phyloP scores from a whole-genome alignment of 768 basidiomycete species.

The Serendipita sp. region DNA sequence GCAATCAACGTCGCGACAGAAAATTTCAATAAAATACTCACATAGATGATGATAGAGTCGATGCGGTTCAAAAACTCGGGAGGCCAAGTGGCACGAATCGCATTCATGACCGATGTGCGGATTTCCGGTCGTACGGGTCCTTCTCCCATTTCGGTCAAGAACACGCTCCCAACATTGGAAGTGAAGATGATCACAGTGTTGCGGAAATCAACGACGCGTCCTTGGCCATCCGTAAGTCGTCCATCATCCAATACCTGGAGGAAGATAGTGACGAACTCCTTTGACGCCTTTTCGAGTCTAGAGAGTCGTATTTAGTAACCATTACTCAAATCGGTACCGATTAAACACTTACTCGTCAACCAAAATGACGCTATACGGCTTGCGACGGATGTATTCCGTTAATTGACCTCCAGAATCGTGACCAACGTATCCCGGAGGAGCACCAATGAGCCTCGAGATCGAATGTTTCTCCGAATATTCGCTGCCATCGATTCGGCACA shows the following conservation, averaged over 20 bases:
- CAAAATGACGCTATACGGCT: slow-evolving; percentile 74
- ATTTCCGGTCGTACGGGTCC: slow-evolving; percentile 50
- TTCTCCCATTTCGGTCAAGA: slow-evolving; percentile 57
- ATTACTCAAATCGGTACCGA: not conserved
- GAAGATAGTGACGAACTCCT: slow-evolving; percentile 54
- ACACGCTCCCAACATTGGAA: slow-evolving; percentile 72
- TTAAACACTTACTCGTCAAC: slow-evolving; percentile 41
- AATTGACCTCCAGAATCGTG: slow-evolving; percentile 81
- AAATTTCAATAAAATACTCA: slow-evolving; percentile 19
- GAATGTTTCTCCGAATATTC: slow-evolving; percentile 82
- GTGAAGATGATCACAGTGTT: slow-evolving; percentile 94
- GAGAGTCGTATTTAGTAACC: slow-evolving; percentile 19
- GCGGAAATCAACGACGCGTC: slow-evolving; percentile 72
- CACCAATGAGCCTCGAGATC: slow-evolving; percentile 50
- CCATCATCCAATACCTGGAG: slow-evolving; percentile 87
- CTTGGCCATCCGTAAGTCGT: slow-evolving; percentile 81
- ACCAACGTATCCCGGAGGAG: slow-evolving; percentile 84
- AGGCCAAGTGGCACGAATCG: slow-evolving; percentile 74
- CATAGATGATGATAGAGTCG: slow-evolving; percentile 72
- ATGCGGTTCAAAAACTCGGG: slow-evolving; percentile 88
- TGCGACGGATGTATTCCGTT: slow-evolving; percentile 83
- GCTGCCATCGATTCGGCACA: slow-evolving; percentile 85
- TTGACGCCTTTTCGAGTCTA: slow-evolving; percentile 73
- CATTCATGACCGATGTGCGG: slow-evolving; percentile 51
- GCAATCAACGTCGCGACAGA: not conserved